phyloP scores from a whole-genome alignment of 1,284 basidiomycete genomes.

The Cutaneotrichosporon cyanovorans region DNA sequence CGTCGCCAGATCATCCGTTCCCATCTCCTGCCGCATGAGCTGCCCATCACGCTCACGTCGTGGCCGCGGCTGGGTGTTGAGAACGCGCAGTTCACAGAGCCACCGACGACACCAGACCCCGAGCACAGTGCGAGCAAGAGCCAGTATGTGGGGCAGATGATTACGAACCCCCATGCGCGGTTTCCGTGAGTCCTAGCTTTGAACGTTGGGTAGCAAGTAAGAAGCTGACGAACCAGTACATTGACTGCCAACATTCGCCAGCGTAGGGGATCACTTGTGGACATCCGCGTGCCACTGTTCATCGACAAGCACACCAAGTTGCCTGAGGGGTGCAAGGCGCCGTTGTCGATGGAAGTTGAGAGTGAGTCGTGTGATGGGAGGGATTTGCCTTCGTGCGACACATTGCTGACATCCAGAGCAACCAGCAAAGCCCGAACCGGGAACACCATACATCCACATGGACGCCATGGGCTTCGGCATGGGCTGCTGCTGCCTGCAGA shows the following conservation, averaged over 20 bases:
- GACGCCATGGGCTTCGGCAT: conserved; percentile 99
- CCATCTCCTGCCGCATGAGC: conserved; percentile 75
- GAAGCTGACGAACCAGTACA: neutral
- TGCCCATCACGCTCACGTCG: conserved; percentile 89
- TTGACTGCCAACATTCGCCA: conserved; percentile 91
- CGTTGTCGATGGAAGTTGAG: conserved; percentile 25
- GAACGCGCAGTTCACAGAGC: conserved; percentile 80
- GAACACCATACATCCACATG: conserved; percentile 75
- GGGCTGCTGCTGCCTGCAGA: conserved; percentile 96
- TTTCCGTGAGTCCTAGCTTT: conserved; percentile 63
- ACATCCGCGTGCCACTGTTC: conserved; percentile 91
- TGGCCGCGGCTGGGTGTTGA: conserved; percentile 86
- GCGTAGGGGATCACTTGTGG: conserved; percentile 84
- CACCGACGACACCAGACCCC: conserved; percentile 69
- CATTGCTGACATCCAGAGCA: conserved; percentile 12
- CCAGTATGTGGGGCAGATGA: conserved; percentile 88
- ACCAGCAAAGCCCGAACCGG: conserved; percentile 45
- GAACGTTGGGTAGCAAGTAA: neutral
- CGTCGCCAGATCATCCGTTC: conserved; percentile 75
- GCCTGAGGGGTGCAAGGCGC: conserved; percentile 22
- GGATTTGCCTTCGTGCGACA: too few relatives aligned
- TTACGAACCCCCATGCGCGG: conserved; percentile 93
- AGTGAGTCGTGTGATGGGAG: too few relatives aligned
- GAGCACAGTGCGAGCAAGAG: conserved; percentile 67
- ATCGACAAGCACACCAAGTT: conserved; percentile 67